Evolutionary conservation across 2,329 filamentous ascomycete genomes (phyloP).

Genomic region (Alternaria rosae): DNA sequence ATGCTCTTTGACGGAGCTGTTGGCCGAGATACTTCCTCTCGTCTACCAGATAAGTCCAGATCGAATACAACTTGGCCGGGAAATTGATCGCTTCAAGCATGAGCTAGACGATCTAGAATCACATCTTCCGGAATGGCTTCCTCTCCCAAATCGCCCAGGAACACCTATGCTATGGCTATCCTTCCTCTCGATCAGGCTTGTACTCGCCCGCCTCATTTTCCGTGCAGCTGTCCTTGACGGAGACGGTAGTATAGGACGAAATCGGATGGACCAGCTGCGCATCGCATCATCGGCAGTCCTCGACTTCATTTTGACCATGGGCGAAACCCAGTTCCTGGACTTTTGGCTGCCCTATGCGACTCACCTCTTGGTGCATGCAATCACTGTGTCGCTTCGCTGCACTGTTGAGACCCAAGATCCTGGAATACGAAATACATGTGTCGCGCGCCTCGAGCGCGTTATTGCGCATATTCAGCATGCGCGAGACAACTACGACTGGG

Average conservation of each 20-base stretch:
- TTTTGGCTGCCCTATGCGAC: conserved; percentile 62
- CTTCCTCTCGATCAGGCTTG: conserved; percentile 50
- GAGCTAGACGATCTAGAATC: conserved; percentile 46
- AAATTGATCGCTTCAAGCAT: conserved; percentile 43
- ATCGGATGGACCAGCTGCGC: conserved; percentile 56
- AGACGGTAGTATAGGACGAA: conserved; percentile 30
- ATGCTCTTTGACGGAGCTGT: conserved; percentile 57
- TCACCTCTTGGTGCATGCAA: conserved; percentile 62
- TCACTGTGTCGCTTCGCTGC: conserved; percentile 61
- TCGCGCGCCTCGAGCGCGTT: conserved; percentile 57
- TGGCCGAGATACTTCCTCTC: conserved; percentile 50
- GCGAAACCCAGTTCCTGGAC: conserved; percentile 57
- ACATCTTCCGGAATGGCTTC: conserved; percentile 45
- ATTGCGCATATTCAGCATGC: conserved; percentile 58
- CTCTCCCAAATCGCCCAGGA: conserved; percentile 38
- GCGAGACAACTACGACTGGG: conserved; percentile 61
- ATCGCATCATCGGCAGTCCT: conserved; percentile 60
- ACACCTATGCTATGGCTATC: conserved; percentile 52
- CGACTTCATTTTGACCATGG: conserved; percentile 58
- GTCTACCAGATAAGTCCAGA: conserved; percentile 49
- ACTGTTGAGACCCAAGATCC: conserved; percentile 60
- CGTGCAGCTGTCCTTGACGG: conserved; percentile 38
- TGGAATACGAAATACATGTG: conserved; percentile 55
- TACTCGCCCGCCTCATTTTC: conserved; percentile 49
- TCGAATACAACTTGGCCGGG: conserved; percentile 33